Base-by-base conservation (phyloP, 768 basidiomycete species). In the Phylloporus arenicola region DNA sequence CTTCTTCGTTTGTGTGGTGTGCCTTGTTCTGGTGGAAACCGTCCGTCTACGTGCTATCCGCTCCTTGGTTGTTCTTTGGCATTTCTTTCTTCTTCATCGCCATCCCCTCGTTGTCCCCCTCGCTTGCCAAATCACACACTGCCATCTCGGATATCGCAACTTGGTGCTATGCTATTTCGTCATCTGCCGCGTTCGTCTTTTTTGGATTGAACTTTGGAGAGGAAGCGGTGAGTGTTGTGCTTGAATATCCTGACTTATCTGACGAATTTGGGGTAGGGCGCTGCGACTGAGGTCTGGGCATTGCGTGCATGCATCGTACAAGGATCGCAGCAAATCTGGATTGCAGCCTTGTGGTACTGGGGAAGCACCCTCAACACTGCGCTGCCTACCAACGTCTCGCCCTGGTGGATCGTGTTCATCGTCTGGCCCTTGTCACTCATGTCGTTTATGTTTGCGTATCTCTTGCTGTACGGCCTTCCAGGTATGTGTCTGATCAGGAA, bases 181-280 rank as follows among this genome's bases (percentile, higher is more conserved):
- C 93, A n/a, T 86, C 92, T 12, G 93, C 90, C 27, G 86, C 90
- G 11, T 96, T 95, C 77, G 72, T 83, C 43, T 94, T 92, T 79
- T 96, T 96, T 61, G 93, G 92, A 62, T 77, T 94, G 54, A 96
- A 96, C 69, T 96, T 96, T 65, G 93, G 93, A 67, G 93, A 96
- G 73, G 93, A 95, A 77, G 93, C 92, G 16, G 88, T 87, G 68
- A 0, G 61, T 44, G 76, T 72, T 35, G 7, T n/a, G 11, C 30
- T 30, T 42, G 14, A 8, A n/a, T 9, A n/a, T 19, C 42, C n/a
- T 27, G 22, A 41, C 25, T 24, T 48, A 2, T 43, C 60, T 56
- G 48, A 55, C 27, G 40, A 20, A 10, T 39, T 29, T 55, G 38
- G 27, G 35, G 35, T 59, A 88, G 82, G 92, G 93, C 60, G 92